These are phyloP conservation scores for Termitomyces titanicus DNA, from an alignment of 768 basidiomycete genomes.

Conservation along the genomic window DNA sequence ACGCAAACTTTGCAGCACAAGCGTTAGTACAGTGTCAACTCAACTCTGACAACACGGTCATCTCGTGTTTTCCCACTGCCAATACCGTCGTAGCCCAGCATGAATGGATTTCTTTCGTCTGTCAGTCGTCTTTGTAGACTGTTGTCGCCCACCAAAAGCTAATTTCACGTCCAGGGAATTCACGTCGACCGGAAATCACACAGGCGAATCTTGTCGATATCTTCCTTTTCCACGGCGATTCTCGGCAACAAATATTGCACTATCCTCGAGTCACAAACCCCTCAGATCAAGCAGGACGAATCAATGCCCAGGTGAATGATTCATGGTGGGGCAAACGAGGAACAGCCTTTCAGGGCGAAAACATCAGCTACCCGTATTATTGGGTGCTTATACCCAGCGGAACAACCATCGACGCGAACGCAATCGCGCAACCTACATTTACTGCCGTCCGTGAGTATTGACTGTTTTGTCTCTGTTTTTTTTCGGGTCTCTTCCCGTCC, in stretches of 20 bases:
- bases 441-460: constrained; percentile 71
- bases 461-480: not conserved
- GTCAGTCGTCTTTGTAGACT: constrained; percentile 44
- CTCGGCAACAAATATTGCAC: constrained; percentile 44
- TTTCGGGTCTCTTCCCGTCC: not conserved
- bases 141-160: constrained; percentile 6
- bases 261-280: constrained; percentile 41
- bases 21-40: constrained; percentile 51
- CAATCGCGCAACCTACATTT: constrained; percentile 70
- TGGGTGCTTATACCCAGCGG: constrained; percentile 72
- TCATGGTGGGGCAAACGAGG: constrained; percentile 66
- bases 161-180: constrained; percentile 61
- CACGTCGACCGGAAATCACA: constrained; percentile 58
- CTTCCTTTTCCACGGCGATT: constrained; percentile 75
- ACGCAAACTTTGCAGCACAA: constrained; percentile 22
- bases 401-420: constrained; percentile 51
- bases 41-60: constrained; percentile 62
- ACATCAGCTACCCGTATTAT: constrained; percentile 67
- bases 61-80: constrained; percentile 71
- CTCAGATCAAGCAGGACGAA: constrained; percentile 49
- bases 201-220: constrained; percentile 67
- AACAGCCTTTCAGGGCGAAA: constrained; percentile 41
- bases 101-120: constrained; percentile 74
- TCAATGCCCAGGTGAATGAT: constrained; percentile 63
- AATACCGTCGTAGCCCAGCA: constrained; percentile 64